Conservation (phyloP, 1,139 yeast genomes). For the Geotrichum australiense region DNA sequence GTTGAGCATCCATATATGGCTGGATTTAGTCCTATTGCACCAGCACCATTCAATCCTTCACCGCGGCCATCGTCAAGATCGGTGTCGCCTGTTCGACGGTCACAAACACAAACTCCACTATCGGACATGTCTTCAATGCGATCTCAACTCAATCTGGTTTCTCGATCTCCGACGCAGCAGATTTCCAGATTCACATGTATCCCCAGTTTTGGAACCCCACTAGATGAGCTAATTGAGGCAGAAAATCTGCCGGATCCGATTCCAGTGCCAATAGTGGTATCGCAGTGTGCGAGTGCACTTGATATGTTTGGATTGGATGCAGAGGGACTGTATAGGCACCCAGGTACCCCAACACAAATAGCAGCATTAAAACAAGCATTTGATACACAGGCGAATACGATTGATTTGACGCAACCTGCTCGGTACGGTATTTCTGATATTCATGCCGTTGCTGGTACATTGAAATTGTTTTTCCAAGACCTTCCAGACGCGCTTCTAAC, state of each 20-base stretch:
- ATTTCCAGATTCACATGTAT: conserved; percentile 12
- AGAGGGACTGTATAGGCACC: conserved; percentile 85
- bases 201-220: conserved; percentile 69
- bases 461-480: conserved; percentile 70
- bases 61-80: background rate
- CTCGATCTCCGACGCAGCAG: background rate
- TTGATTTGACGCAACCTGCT: conserved; percentile 47
- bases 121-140: conserved; percentile 1
- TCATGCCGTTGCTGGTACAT: conserved; percentile 61
- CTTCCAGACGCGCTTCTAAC: conserved; percentile 78
- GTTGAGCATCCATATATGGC: conserved; percentile 66
- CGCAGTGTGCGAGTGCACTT: conserved; percentile 78
- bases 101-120: background rate
- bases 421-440: conserved; percentile 39
- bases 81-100: conserved; percentile 7
- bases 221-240: conserved; percentile 65
- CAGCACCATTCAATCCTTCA: conserved; percentile 2
- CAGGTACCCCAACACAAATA: conserved; percentile 71
- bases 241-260: conserved; percentile 53
- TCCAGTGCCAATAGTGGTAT: conserved; percentile 77
- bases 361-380: conserved; percentile 65
- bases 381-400: conserved; percentile 69
- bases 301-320: conserved; percentile 76
- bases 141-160: background rate
- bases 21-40: conserved; percentile 6